A percentile compares a stretch with the other conserved stretches of the same genome.
phyloP scores from a whole-genome alignment of 257 asterid species.

The Sherardia arvensis region DNA sequence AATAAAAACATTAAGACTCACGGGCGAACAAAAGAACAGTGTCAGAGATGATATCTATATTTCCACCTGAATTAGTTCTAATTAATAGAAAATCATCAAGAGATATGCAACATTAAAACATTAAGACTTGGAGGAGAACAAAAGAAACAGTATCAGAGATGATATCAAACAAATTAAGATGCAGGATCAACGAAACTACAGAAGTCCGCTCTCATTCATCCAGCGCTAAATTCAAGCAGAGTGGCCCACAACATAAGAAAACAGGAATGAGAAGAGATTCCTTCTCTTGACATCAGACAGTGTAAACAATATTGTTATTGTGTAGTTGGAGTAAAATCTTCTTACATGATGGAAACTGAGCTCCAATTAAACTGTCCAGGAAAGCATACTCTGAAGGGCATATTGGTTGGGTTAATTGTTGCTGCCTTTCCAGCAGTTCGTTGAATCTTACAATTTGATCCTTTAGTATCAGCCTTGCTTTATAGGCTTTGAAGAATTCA shows the following conservation, averaged over 20 bases:
- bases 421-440: conserved; percentile 73
- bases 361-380: conserved; percentile 39
- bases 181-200: not conserved
- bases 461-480: conserved; percentile 65
- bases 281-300: not conserved
- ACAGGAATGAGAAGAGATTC: not conserved
- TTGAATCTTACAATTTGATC: conserved; percentile 77
- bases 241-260: not conserved
- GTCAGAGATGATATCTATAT: not conserved
- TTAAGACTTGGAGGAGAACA: not conserved
- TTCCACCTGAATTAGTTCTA: not conserved
- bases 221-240: not conserved
- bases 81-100: not conserved
- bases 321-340: conserved; percentile 2
- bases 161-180: not conserved
- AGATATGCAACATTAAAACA: not conserved
- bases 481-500: conserved; percentile 78
- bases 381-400: conserved; percentile 31
- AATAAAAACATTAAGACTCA: not conserved
- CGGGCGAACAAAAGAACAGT: not conserved
- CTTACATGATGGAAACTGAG: conserved; percentile 52
- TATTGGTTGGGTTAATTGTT: conserved; percentile 48
- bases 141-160: not conserved
- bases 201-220: not conserved
- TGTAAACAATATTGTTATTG: not conserved